Base-by-base conservation (phyloP, 2,329 filamentous ascomycete species). In the Alternaria triticina region DNA sequence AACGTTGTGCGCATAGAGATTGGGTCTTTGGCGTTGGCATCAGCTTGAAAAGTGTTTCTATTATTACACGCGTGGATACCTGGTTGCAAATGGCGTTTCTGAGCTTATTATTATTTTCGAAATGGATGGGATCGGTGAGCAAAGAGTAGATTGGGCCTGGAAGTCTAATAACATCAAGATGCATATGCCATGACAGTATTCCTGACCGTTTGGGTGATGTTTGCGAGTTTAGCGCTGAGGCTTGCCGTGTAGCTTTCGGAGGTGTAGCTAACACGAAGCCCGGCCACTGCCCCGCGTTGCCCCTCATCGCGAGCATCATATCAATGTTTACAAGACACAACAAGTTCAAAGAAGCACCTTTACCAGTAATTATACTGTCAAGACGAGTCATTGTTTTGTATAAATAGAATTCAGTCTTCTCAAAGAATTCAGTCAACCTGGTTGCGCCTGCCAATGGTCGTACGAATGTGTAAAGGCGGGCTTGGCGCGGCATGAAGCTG, bases 211-310 rank as follows among this genome's bases (percentile, higher is more conserved):
- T 20, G 15, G 56, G 52, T 47, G 12, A 40, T 30, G 5, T 17
- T 57, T 43, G 47, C 43, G 60, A 59, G n/a, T 12, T 28, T 50
- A 17, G n/a, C 12, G 20, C 12, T 30, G 33, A 44, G 12, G 46
- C 13, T 52, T 52, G 28, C 49, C 6, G 12, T 33, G 22, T 33
- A 25, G 49, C 49, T 12, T 23, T 36, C 8, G 49, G 49, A 36
- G 23, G 17, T 36, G 17, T 17, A 20, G 52, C 25, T 11, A 43
- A 25, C 20, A 15, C 57, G 46, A 17, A 49, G 46, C 12, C 44
- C 54, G 17, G 44, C 12, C 28, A 36, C n/a, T 68, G 61, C 73
- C 74, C 74, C 73, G 67, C 74, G 40, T 69, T 75, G 70, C 73
- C 74, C 74, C 72, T 74, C 73, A 65, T 47, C 45, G 28, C 44